Evolutionary conservation across 768 basidiomycete species (phyloP), one percentile per base, ranked within the genome.

Genomic region (Termitomyces sp.): DNA sequence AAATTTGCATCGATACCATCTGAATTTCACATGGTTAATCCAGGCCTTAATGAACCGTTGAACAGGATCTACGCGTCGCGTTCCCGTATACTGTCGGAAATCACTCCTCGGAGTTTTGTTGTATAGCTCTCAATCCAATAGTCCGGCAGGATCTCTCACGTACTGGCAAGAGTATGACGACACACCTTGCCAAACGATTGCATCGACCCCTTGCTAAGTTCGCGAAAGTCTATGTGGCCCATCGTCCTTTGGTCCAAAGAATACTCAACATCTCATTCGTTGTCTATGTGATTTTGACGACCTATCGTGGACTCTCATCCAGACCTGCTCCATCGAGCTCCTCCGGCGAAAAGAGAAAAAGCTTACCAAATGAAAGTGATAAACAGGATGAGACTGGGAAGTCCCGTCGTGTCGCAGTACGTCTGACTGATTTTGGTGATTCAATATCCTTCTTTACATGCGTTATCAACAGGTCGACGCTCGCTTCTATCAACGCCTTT

Each of bases 401-500:
- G 65, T 71, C 79, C 26, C 73, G 81, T 5, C 79, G 81, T 60
- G 90, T 92, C 35, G 89, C 89, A 33, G 91, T 91, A 62, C 40
- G 48, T 44, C 38, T 55, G 7, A 56, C 32, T 16, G 40, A 24
- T 30, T 18, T 49, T 38, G 11, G 54, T 47, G 30, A 48, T 45
- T 24, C 24, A 45, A 20, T 28, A 47, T 4, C 22, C 26, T 56
- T 24, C 58, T 14, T 59, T 32, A 62, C 35, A n/a, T 56, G 22
- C 45, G 32, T 43, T 45, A 36, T 45, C 58, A 46, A 14, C 65
- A 94, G 87, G 88, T 96, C n/a, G 96, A 98, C 70, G 90, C 90
- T 2, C 69, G 92, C 20, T 98, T 98, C 74, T 95, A 94, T 66
- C 80, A 85, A 60, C 84, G 93, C 9, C 79, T 99, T 20, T 79